Evolutionary conservation across 768 basidiomycete species (phyloP).

Genomic region (Fomitopsis serialis): DNA sequence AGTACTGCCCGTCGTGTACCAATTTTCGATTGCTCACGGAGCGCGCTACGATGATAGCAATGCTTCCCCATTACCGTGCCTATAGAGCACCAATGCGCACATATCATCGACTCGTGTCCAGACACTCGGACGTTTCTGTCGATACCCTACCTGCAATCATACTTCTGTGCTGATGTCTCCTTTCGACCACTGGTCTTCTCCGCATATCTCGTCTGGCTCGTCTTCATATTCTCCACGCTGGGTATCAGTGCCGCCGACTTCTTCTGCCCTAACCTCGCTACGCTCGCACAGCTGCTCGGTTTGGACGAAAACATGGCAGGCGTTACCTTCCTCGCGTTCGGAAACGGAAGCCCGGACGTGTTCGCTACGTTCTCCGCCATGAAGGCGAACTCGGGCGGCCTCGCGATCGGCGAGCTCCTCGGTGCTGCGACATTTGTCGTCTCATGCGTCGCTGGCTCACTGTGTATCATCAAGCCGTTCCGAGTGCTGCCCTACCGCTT

Average conservation of each 20-base stretch:
- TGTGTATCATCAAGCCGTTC: slow-evolving; percentile 96
- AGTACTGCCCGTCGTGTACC: too few relatives aligned
- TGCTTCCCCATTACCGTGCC: slow-evolving; percentile 62
- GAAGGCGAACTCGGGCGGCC: slow-evolving; percentile 73
- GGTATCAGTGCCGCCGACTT: slow-evolving; percentile 96
- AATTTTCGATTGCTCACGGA: too few relatives aligned
- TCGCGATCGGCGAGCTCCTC: slow-evolving; percentile 92
- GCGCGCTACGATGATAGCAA: slow-evolving; percentile 29
- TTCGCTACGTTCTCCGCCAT: slow-evolving; percentile 96
- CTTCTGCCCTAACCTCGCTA: slow-evolving; percentile 94
- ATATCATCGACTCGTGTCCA: slow-evolving; percentile 56
- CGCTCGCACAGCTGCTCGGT: slow-evolving; percentile 79
- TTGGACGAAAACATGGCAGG: slow-evolving; percentile 93
- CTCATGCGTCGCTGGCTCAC: slow-evolving; percentile 94
- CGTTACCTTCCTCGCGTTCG: slow-evolving; percentile 95
- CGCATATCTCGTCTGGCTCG: slow-evolving; percentile 69
- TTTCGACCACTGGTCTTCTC: slow-evolving; percentile 57
- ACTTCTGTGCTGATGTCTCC: slow-evolving; percentile 60
- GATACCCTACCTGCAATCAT: slow-evolving; percentile 61
- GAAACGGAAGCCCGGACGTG: slow-evolving; percentile 94
- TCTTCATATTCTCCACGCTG: slow-evolving; percentile 93
- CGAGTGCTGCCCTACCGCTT: slow-evolving; percentile 76
- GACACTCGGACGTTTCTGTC: slow-evolving; percentile 58
- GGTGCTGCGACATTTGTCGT: slow-evolving; percentile 96
- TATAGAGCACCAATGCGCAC: slow-evolving; percentile 52